Evolutionary conservation across 2,329 filamentous ascomycete species (phyloP).

Genomic region (Monosporascus sp.): DNA sequence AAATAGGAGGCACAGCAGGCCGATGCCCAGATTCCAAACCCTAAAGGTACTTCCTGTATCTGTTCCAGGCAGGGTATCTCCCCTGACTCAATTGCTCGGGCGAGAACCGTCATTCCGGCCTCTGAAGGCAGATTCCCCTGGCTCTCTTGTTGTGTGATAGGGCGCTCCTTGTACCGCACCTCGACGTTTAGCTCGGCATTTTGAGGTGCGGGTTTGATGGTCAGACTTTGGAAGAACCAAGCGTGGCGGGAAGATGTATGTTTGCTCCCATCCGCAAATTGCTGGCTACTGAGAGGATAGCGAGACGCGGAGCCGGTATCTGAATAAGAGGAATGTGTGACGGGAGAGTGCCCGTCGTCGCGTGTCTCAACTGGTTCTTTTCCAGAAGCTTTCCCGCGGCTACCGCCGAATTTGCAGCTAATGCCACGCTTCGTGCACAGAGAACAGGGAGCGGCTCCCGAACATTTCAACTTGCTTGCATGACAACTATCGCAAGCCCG

Average conservation of each 20-base stretch:
- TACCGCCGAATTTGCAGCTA: not conserved
- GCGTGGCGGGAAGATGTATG: not conserved
- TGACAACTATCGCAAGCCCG: conserved; percentile 3
- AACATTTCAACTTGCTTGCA: not conserved
- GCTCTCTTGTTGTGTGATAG: not conserved
- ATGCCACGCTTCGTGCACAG: not conserved
- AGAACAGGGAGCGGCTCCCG: not conserved
- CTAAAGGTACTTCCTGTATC: not conserved
- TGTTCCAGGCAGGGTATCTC: not conserved
- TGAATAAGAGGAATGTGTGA: too few species aligned
- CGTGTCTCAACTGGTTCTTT: not conserved
- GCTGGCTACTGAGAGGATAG: too few species aligned
- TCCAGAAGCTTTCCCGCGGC: not conserved
- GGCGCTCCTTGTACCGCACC: not conserved
- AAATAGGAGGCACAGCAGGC: not conserved
- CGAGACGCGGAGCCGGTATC: too few species aligned
- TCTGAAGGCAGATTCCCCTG: not conserved
- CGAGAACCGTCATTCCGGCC: not conserved
- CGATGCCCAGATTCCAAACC: not conserved
- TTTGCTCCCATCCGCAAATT: too few species aligned
- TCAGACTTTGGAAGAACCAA: not conserved
- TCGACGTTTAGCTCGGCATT: not conserved
- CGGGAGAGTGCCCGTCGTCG: not conserved
- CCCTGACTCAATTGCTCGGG: not conserved
- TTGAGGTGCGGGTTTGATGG: not conserved